phyloP scores from a whole-genome alignment of 2,329 filamentous ascomycete genomes.

The Xylaria sp. region DNA sequence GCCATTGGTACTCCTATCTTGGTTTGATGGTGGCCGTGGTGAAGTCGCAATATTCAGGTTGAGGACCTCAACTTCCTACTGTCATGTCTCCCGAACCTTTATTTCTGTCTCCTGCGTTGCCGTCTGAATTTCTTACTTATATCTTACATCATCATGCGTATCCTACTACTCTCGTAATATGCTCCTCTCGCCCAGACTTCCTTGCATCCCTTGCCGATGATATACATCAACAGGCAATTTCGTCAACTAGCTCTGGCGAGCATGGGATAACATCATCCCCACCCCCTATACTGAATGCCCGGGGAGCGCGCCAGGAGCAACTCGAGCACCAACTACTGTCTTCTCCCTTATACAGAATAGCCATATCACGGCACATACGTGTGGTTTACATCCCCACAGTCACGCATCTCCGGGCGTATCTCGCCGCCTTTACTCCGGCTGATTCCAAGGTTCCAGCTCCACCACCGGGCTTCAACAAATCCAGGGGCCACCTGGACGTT shows the following conservation, averaged over 20 bases:
- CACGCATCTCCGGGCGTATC: conserved; percentile 75
- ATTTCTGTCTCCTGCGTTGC: conserved; percentile 56
- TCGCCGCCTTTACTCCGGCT: conserved; percentile 57
- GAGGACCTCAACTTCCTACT: not conserved
- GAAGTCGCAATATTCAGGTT: conserved; percentile 13
- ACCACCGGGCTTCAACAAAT: conserved; percentile 28
- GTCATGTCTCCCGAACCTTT: conserved; percentile 32
- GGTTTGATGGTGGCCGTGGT: conserved; percentile 11
- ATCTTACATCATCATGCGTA: conserved; percentile 59
- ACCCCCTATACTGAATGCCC: conserved; percentile 18
- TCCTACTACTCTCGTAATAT: conserved; percentile 72
- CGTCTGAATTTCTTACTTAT: conserved; percentile 65
- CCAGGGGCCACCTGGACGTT: conserved; percentile 41
- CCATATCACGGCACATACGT: conserved; percentile 68
- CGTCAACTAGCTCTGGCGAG: not conserved
- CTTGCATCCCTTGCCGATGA: conserved; percentile 59
- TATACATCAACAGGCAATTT: conserved; percentile 33
- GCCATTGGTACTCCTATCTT: conserved; percentile 1
- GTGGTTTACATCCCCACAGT: conserved; percentile 75
- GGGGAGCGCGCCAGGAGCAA: conserved; percentile 18
- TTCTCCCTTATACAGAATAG: conserved; percentile 70
- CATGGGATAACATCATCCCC: conserved; percentile 3
- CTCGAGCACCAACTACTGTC: conserved; percentile 52
- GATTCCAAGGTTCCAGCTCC: conserved; percentile 44
- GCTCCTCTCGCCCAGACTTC: conserved; percentile 67